These are phyloP conservation scores for Withania somnifera DNA, from an alignment of 305 asterid genomes.

Conservation along the genomic window DNA sequence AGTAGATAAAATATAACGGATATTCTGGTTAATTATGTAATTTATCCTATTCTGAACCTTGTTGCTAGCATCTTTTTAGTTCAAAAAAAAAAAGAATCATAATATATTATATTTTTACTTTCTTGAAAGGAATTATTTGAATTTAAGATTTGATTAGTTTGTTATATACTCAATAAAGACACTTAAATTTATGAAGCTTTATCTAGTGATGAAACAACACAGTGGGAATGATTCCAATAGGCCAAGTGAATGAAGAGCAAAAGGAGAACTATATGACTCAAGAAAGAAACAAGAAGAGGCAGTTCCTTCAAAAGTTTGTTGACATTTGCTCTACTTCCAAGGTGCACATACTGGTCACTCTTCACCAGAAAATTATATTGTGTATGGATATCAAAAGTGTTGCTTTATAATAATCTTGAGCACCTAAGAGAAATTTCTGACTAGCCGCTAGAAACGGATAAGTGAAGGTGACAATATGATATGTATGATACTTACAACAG, in stretches of 20 bases:
- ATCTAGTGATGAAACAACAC: background rate
- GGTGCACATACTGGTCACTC: constrained; percentile 14
- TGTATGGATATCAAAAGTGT: background rate
- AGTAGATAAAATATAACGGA: too few species aligned
- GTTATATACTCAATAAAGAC: background rate
- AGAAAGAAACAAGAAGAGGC: constrained; percentile 47
- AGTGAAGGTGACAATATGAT: too few species aligned
- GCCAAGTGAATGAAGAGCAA: constrained; percentile 57
- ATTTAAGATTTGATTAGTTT: background rate
- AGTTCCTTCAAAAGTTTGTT: constrained; percentile 42
- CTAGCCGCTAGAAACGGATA: background rate
- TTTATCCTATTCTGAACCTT: background rate
- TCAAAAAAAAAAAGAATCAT: too few species aligned
- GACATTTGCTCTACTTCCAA: constrained; percentile 31
- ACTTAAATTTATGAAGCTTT: background rate
- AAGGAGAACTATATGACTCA: constrained; percentile 33
- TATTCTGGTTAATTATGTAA: too few species aligned
- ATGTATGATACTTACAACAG: constrained; percentile 26
- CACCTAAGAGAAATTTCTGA: background rate
- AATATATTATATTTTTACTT: background rate
- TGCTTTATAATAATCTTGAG: background rate
- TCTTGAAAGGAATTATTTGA: background rate
- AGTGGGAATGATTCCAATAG: constrained; percentile 63
- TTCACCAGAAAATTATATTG: background rate
- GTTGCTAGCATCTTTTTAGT: background rate